Evolutionary conservation across 768 basidiomycete species (phyloP), one percentile per base, ranked within the genome.

Genomic region (Leccinum longicurvipes): DNA sequence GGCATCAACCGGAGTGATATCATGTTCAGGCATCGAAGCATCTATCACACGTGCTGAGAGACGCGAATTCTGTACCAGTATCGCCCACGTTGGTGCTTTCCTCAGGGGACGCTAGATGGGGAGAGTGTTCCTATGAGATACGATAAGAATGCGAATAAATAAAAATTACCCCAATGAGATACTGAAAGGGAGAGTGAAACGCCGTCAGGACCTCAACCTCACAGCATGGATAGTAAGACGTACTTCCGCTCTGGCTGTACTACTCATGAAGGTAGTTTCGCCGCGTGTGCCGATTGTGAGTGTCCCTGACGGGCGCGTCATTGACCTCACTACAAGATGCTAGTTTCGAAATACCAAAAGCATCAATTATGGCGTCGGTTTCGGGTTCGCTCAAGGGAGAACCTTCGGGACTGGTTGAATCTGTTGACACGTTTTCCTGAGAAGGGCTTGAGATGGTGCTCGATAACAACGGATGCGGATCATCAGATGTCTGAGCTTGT

Each of bases 201-300:
- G 21, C 1, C 9, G 14, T 57, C 21, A 54, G 27, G 31, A 54
- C 39, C 25, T 28, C 52, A 41, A 21, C 2, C 2, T 34, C 3
- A 14, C 9, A 28, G 24, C 27, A 39, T 17, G 17, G 47, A n/a
- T 19, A 19, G 10, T 29, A 21, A 58, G 11, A 62, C 79, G 50
- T 60, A 87, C 86, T 77, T 89, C 87, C 23, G 84, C 77, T 34
- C 85, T 80, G 6, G 88, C 83, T 0, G 85, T 89, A 55, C 78
- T 77, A 17, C 88, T 86, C 55, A 84, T 74, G 65, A 84, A 86
- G 32, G 70, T 77, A 1, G 79, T 76, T 58, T 82, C 81, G 0
- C 83, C 83, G 47, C 78, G 67, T 23, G 76, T 66, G n/a, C 79
- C 82, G 24, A 87, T 74, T 3, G 78, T 79, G 50, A 87, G 70